These are phyloP conservation scores for Chamaenerion angustifolium DNA, from an alignment of 345 rosid species.

Conservation along the genomic window DNA sequence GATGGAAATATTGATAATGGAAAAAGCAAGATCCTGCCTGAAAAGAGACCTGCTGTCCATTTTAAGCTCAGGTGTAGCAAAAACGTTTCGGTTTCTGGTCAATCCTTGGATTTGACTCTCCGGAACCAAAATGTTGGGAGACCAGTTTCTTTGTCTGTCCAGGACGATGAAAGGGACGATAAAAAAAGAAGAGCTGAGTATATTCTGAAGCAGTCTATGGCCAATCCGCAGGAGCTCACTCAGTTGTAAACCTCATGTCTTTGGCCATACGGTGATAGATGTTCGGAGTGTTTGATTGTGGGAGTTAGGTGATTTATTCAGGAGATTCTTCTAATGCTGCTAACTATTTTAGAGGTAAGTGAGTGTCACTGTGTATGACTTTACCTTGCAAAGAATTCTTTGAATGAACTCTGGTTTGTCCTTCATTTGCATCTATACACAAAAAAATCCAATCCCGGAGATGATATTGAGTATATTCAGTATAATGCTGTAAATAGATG, in stretches of 20 bases:
- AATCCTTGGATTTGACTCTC: constrained; percentile 45
- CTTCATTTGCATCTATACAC: too few species aligned
- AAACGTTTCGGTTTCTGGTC: constrained; percentile 34
- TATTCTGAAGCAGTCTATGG: constrained; percentile 71
- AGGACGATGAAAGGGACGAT: constrained; percentile 87
- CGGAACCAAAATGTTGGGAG: constrained; percentile 39
- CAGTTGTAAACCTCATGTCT: constrained; percentile 34
- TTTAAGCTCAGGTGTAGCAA: constrained; percentile 53
- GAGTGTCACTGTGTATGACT: constrained; percentile 5
- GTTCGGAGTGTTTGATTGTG: too few species aligned
- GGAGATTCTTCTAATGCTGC: constrained; percentile 12
- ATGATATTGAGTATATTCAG: too few species aligned
- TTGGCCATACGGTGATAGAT: too few species aligned
- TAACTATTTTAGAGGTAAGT: constrained; percentile 10
- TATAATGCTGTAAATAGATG: too few species aligned
- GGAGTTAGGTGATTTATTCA: constrained; percentile 5
- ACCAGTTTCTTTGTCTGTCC: constrained; percentile 23
- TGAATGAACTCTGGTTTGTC: too few species aligned
- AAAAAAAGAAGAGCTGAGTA: constrained; percentile 91
- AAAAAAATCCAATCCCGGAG: too few species aligned
- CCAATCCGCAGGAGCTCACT: constrained; percentile 76
- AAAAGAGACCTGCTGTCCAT: constrained; percentile 34
- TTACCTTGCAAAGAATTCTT: too few species aligned
- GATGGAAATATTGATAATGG: constrained; percentile 17
- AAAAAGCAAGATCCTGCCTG: constrained; percentile 37